These are phyloP conservation scores for Croton laevigatus DNA, from an alignment of 441 rosid genomes.

Conservation along the genomic window DNA sequence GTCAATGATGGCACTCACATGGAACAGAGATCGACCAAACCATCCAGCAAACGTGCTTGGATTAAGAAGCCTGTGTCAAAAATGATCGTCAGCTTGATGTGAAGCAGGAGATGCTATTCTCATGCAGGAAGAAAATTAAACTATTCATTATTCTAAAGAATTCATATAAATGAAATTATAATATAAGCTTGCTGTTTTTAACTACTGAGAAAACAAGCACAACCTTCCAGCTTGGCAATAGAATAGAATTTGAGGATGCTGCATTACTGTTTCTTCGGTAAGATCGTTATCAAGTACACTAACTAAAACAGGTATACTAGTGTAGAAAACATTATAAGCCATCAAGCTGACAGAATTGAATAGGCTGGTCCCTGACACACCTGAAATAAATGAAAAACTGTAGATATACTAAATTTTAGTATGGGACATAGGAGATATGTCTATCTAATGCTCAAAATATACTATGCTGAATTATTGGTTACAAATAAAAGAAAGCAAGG, in stretches of 20 bases:
- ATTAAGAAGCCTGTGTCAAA: conserved; percentile 79
- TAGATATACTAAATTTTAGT: conserved; percentile 44
- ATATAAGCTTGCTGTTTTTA: too few relatives aligned
- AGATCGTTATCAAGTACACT: conserved; percentile 98
- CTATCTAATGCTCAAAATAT: not conserved
- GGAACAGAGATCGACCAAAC: conserved; percentile 98
- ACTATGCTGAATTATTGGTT: not conserved
- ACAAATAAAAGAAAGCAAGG: not conserved
- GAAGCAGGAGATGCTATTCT: not conserved
- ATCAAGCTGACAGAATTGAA: conserved; percentile 98
- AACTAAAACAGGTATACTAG: conserved; percentile 90
- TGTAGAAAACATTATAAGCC: conserved; percentile 98
- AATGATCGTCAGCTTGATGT: conserved; percentile 22
- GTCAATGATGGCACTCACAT: conserved; percentile 55
- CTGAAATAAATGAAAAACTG: conserved; percentile 99
- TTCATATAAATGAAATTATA: too few relatives aligned
- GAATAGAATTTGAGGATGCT: conserved; percentile 97
- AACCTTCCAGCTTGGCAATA: conserved; percentile 99
- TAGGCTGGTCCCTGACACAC: conserved; percentile 98
- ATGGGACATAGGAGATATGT: conserved; percentile 10
- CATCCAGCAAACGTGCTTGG: conserved; percentile 99
- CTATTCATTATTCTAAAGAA: conserved; percentile 16
- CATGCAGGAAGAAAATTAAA: conserved; percentile 7
- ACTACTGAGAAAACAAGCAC: conserved; percentile 8
- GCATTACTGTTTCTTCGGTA: conserved; percentile 89